Evolutionary conservation across 208 protist genomes (phyloP).

Genomic region (Sergeia podlipaevii): DNA sequence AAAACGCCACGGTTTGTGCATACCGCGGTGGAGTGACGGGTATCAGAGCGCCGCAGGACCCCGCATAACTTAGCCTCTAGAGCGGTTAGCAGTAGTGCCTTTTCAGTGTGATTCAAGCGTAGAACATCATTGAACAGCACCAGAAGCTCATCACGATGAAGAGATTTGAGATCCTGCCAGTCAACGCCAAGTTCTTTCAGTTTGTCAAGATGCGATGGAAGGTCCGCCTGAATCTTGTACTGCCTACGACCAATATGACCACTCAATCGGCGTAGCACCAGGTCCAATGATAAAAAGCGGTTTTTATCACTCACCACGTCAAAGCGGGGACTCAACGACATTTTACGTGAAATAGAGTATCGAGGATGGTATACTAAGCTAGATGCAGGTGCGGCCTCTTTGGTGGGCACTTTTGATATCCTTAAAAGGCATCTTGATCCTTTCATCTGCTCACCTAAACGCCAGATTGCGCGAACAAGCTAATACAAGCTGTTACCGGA

Average conservation of each 20-base stretch:
- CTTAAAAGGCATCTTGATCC: slow-evolving; percentile 1
- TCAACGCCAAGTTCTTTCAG: slow-evolving; percentile 71
- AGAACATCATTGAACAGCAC: slow-evolving; percentile 51
- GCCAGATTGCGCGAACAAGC: not conserved
- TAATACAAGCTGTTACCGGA: too few relatives aligned
- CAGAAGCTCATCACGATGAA: slow-evolving; percentile 49
- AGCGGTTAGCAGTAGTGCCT: slow-evolving; percentile 54
- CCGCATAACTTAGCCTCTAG: slow-evolving; percentile 79
- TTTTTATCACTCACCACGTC: slow-evolving; percentile 77
- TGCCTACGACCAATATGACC: slow-evolving; percentile 75
- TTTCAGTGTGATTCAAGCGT: slow-evolving; percentile 38
- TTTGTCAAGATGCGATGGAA: slow-evolving; percentile 30
- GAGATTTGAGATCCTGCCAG: slow-evolving; percentile 86
- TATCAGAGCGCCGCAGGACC: slow-evolving; percentile 59
- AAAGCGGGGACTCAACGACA: slow-evolving; percentile 63
- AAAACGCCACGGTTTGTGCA: slow-evolving; percentile 61
- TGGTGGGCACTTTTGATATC: slow-evolving; percentile 53
- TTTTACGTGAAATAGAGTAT: slow-evolving; percentile 50
- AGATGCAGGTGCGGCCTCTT: slow-evolving; percentile 28
- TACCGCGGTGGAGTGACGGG: slow-evolving; percentile 61
- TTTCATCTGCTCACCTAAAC: not conserved
- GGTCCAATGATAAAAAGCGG: slow-evolving; percentile 67
- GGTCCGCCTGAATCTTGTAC: slow-evolving; percentile 77
- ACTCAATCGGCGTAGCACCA: slow-evolving; percentile 70
- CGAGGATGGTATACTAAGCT: slow-evolving; percentile 53